Evolutionary conservation across 345 rosid species (phyloP).

Genomic region (Acer saccharum): DNA sequence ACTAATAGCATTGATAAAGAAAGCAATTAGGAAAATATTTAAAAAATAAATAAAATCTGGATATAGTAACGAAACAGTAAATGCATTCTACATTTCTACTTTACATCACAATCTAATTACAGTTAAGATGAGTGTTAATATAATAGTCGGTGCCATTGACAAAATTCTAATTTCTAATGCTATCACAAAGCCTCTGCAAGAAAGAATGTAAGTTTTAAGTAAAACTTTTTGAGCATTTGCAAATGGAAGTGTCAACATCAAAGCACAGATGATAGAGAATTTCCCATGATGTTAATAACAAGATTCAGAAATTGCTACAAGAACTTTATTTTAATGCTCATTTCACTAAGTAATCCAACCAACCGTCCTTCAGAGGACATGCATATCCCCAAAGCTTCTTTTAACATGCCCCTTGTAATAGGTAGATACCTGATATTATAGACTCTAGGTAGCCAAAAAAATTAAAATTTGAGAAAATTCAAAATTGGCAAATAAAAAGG

Average conservation of each 20-base stretch:
- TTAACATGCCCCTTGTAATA: background rate
- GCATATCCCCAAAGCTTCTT: background rate
- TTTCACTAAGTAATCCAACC: background rate
- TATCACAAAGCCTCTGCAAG: background rate
- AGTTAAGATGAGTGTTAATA: background rate
- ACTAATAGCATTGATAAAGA: background rate
- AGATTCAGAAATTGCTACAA: background rate
- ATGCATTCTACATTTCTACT: background rate
- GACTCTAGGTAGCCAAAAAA: background rate
- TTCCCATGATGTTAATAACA: background rate
- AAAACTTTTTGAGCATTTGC: background rate
- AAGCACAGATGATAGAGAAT: background rate
- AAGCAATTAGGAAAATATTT: background rate
- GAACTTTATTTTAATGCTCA: background rate
- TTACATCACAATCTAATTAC: background rate
- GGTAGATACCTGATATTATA: background rate
- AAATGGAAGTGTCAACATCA: background rate
- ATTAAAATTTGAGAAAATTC: background rate
- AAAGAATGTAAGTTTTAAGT: background rate
- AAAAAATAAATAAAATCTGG: conserved; percentile 7
- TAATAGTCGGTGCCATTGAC: background rate
- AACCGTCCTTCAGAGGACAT: background rate
- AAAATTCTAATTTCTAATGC: background rate
- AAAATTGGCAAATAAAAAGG: too few species aligned
- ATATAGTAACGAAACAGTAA: background rate